phyloP scores from a whole-genome alignment of 1,284 basidiomycete species.

The Trametes versicolor region DNA sequence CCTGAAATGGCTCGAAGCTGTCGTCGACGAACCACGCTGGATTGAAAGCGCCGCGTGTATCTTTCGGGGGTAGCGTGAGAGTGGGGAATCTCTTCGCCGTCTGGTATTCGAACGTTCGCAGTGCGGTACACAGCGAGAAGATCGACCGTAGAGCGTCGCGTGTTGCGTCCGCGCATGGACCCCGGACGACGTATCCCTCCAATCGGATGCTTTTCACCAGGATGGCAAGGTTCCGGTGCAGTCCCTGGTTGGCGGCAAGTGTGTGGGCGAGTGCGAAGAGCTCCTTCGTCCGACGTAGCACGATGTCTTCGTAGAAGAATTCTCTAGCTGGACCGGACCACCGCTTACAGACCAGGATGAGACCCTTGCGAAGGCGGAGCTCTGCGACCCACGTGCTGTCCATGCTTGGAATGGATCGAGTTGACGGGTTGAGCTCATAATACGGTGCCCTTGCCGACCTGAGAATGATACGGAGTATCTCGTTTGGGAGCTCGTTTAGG shows the following conservation, averaged over 20 bases:
- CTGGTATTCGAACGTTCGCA: constrained; percentile 24
- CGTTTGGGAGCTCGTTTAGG: constrained; percentile 14
- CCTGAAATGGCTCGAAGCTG: constrained; percentile 1
- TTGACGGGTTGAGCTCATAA: constrained; percentile 22
- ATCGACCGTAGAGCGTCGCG: constrained; percentile 16
- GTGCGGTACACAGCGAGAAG: constrained; percentile 16
- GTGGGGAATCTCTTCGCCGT: constrained; percentile 17
- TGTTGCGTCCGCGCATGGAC: constrained; percentile 20
- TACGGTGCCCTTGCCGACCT: constrained; percentile 4
- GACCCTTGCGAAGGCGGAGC: constrained; percentile 25
- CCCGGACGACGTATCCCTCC: constrained; percentile 23
- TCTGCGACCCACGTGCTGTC: constrained; percentile 19
- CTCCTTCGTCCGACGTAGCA: constrained; percentile 27
- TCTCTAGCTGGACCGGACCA: constrained; percentile 27
- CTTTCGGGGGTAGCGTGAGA: not conserved
- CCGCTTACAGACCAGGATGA: constrained; percentile 24
- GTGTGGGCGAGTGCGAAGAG: constrained; percentile 24
- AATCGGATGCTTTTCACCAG: constrained; percentile 23
- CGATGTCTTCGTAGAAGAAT: constrained; percentile 28
- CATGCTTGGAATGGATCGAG: constrained; percentile 7
- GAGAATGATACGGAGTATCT: constrained; percentile 24
- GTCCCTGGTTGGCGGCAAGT: constrained; percentile 1
- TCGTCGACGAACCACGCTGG: constrained; percentile 21
- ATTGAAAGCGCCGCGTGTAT: constrained; percentile 16
- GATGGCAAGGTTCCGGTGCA: not conserved